Base-by-base conservation (phyloP, 148 eudicot genomes). In the Euryodendron excelsum region DNA sequence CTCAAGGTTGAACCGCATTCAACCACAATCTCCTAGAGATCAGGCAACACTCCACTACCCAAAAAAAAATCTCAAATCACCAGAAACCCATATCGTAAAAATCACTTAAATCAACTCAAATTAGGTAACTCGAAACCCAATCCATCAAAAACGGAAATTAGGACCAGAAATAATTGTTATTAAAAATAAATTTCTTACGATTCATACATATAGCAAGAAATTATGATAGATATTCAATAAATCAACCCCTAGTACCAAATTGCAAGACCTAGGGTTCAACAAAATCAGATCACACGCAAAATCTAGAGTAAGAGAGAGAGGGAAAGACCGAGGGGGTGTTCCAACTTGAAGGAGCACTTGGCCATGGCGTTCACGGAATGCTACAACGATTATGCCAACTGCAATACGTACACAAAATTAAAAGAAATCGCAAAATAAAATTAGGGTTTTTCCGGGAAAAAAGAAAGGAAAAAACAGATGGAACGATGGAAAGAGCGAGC, bases 251-350 rank as follows among this genome's bases (percentile, higher is more conserved):
- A 14, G 21, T 63, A 25, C 20, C n/a, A n/a, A 48, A 66, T 50
- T 36, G 44, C 60, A 11, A 37, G n/a, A 28, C 9, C 28, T 75
- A 50, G 72, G 79, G 72, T 23, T 60, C 23, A 65, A 15, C 7
- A 17, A 48, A 48, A 77, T 55, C 33, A 34, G 47, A 50, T 56
- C 62, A 4, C 2, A 50, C 17, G 55, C 17, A 27, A 67, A 30
- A 62, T 44, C 15, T 34, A 31, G 36, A 72, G 71, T 74, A 34
- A 77, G 48, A 39, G 72, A 41, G 31, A 63, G 72, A 37, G 44
- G 41, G 75, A 64, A 47, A 45, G 79, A 90, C 97, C 97, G 20
- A 93, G 94, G 50, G 97, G 97, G 74, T 93, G 97, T 79, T 91
- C 94, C 47, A 85, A 78, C 86, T 88, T 93, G 91, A 93, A 93